phyloP scores from a whole-genome alignment of 140 eudicot species.

The Flaveria floridana region DNA sequence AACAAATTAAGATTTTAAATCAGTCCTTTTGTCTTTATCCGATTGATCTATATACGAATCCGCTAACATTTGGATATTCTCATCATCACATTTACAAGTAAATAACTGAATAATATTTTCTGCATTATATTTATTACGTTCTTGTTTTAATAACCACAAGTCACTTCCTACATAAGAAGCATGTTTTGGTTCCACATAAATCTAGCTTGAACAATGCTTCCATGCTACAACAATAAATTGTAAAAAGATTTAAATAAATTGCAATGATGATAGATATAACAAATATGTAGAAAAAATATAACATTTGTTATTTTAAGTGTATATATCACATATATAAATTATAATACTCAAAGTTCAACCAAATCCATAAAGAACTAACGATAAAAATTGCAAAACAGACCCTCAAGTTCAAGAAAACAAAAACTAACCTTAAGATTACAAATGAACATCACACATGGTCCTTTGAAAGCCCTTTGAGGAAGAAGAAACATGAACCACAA shows the following conservation, averaged over 20 bases:
- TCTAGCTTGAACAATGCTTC: too few species aligned
- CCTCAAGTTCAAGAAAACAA: constrained; percentile 13
- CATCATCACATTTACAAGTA: too few species aligned
- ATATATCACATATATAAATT: constrained; percentile 34
- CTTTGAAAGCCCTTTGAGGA: constrained; percentile 43
- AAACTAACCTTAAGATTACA: constrained; percentile 27
- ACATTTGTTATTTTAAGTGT: constrained; percentile 9
- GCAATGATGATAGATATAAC: background rate
- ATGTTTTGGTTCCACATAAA: too few species aligned
- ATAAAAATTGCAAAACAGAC: constrained; percentile 18
- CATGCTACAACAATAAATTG: too few species aligned
- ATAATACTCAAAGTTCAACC: constrained; percentile 18
- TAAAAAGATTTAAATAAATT: background rate
- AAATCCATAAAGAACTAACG: constrained; percentile 16
- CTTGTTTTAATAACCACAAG: too few species aligned
- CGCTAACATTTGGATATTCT: too few species aligned
- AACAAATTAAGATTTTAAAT: too few species aligned
- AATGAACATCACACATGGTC: constrained; percentile 57
- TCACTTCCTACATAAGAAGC: too few species aligned
- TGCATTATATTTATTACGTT: too few species aligned
- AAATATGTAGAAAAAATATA: background rate
- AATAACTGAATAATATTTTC: too few species aligned
- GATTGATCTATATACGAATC: too few species aligned
- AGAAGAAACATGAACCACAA: constrained; percentile 38
- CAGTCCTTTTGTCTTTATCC: too few species aligned